Base-by-base conservation (phyloP, 768 basidiomycete genomes). In the Boletus speciosus region DNA sequence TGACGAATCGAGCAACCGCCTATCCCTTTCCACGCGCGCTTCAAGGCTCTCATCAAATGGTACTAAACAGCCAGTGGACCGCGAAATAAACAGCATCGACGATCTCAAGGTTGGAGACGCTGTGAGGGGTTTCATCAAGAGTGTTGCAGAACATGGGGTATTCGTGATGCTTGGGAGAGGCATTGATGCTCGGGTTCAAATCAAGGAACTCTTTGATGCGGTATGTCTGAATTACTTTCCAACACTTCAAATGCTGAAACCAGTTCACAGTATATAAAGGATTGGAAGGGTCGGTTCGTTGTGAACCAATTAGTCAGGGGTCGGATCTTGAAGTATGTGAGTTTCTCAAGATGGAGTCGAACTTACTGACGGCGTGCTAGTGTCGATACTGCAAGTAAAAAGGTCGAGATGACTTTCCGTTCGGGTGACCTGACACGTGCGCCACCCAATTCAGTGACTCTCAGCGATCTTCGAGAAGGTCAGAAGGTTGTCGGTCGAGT, bases 131-230 rank as follows among this genome's bases (percentile, higher is more conserved):
- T 92, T 96, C 65, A 81, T 98, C 65, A 97, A 93, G 74, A 90
- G 83, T 62, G 77, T 98, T 32, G 80, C 83, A 16, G 88, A 93
- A 43, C 86, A 89, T 65, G 96, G 96, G 15, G 65, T 99, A 19
- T 98, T 97, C 61, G 92, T 99, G 4, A 82, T 82, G 27, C 73
- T 99, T 35, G 93, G 91, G 10, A 81, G 86, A 31, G 79, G 80
- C n/a, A 75, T 97, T 27, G 92, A 94, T 64, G 94, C 89, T 52
- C 84, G 95, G 16, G 86, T 99, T 27, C 93, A 96, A 72, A 98
- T 98, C 66, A 85, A 81, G 65, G 92, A 97, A 71, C 79, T 96
- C 5, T 97, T 96, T 66, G 91, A 97, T 64, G 93, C 94, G 62
- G 83, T 82, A 61, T 59, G 55, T 21, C 21, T 16, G 29, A 54